Conservation (phyloP, 2,329 filamentous ascomycete species). For the Epichloe typhina region DNA sequence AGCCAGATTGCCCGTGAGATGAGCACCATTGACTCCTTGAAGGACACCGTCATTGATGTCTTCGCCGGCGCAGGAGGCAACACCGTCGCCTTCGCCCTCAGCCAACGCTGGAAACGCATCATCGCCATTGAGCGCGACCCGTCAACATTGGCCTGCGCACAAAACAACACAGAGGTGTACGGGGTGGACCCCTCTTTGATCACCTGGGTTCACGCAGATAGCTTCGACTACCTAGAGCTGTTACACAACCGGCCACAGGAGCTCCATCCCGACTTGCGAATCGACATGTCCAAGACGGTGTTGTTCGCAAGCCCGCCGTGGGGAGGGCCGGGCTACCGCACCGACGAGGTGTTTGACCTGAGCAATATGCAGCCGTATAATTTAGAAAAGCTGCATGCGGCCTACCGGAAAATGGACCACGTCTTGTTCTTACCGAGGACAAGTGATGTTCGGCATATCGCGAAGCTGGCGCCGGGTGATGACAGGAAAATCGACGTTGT, state of each 20-base stretch:
- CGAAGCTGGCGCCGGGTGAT: conserved; percentile 33
- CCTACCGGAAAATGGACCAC: conserved; percentile 46
- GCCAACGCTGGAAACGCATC: conserved; percentile 65
- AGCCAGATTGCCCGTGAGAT: conserved; percentile 69
- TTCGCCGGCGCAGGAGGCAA: conserved; percentile 93
- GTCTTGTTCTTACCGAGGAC: conserved; percentile 79
- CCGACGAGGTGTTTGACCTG: conserved; percentile 65
- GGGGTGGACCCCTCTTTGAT: conserved; percentile 60
- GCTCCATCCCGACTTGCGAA: conserved; percentile 25
- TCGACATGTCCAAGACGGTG: conserved; percentile 29
- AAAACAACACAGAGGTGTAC: conserved; percentile 81
- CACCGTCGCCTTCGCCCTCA: conserved; percentile 82
- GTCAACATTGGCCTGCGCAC: conserved; percentile 72
- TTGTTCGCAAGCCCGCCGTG: conserved; percentile 48
- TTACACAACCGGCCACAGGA: conserved; percentile 22
- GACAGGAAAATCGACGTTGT: conserved; percentile 54
- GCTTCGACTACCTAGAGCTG: conserved; percentile 57
- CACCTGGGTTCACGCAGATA: conserved; percentile 78
- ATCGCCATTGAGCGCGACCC: conserved; percentile 82
- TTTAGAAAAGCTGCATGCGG: conserved; percentile 45
- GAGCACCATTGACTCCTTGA: conserved; percentile 36
- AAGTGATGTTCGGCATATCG: conserved; percentile 69
- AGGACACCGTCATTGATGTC: conserved; percentile 65
- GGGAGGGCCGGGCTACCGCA: conserved; percentile 43
- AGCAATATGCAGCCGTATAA: conserved; percentile 81